phyloP scores from a whole-genome alignment of 2,329 filamentous ascomycete genomes.

The Penicillium sp. region DNA sequence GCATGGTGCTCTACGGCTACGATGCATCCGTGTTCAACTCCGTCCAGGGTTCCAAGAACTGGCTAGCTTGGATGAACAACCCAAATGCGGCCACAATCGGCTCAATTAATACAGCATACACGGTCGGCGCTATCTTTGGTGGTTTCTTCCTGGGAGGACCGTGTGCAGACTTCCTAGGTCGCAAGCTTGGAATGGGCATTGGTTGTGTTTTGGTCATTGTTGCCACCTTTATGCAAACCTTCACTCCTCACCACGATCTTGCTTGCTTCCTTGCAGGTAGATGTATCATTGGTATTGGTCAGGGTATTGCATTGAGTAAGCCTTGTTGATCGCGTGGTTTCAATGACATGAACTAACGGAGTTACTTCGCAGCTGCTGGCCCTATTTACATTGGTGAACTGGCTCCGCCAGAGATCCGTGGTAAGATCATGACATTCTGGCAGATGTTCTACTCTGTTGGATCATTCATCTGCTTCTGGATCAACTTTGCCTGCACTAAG shows the following conservation, averaged over 20 bases:
- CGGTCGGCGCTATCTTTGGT: constrained; percentile 66
- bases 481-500: constrained; percentile 62
- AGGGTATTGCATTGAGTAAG: constrained; percentile 64
- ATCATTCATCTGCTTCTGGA: constrained; percentile 64
- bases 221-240: constrained; percentile 67
- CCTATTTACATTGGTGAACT: constrained; percentile 71
- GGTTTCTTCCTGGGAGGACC: constrained; percentile 69
- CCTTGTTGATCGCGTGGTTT: background rate
- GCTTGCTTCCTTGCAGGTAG: constrained; percentile 67
- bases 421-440: constrained; percentile 68
- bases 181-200: constrained; percentile 63
- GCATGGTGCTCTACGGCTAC: constrained; percentile 73
- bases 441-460: constrained; percentile 67
- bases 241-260: constrained; percentile 59
- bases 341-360: constrained; percentile 5
- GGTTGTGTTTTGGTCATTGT: constrained; percentile 65
- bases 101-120: constrained; percentile 66
- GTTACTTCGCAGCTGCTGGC: constrained; percentile 52
- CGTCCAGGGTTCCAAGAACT: constrained; percentile 65
- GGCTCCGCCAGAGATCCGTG: constrained; percentile 62
- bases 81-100: constrained; percentile 48
- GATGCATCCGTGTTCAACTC: constrained; percentile 73
- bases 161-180: constrained; percentile 59
- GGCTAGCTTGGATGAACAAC: constrained; percentile 62
- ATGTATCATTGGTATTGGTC: constrained; percentile 67